Evolutionary conservation across 1,284 basidiomycete species (phyloP).

Genomic region (Malassezia psittaci): DNA sequence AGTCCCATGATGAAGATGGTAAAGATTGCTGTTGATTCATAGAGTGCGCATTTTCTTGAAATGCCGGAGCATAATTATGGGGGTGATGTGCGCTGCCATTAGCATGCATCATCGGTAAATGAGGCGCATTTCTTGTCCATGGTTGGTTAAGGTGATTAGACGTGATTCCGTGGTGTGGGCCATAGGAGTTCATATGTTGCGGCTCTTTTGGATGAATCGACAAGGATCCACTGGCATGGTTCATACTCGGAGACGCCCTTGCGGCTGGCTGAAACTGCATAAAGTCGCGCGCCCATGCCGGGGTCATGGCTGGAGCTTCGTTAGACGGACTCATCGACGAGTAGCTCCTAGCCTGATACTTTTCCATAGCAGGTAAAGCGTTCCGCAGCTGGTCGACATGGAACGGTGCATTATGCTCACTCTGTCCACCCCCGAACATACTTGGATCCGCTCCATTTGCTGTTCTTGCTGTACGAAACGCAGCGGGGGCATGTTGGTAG

Average conservation of each 20-base stretch:
- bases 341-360: not conserved
- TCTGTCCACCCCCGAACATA: slow-evolving; percentile 20
- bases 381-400: slow-evolving; percentile 29
- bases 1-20: slow-evolving; percentile 27
- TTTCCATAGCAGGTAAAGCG: slow-evolving; percentile 21
- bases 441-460: slow-evolving; percentile 17
- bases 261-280: slow-evolving; percentile 13
- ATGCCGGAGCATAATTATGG: too few relatives aligned
- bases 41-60: too few relatives aligned
- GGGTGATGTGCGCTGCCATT: too few relatives aligned
- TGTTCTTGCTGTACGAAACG: slow-evolving; percentile 10
- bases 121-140: too few relatives aligned
- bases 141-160: too few relatives aligned
- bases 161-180: not conserved
- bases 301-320: slow-evolving; percentile 3
- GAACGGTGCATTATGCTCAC: slow-evolving; percentile 18
- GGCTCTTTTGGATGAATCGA: too few relatives aligned
- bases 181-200: not conserved
- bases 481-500: slow-evolving; percentile 4
- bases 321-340: too few relatives aligned
- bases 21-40: too few relatives aligned
- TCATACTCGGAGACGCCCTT: too few relatives aligned
- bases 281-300: slow-evolving; percentile 33
- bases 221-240: too few relatives aligned
- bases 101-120: too few relatives aligned